Evolutionary conservation across 257 asterid species (phyloP).

Genomic region (Phtheirospermum japonicum): DNA sequence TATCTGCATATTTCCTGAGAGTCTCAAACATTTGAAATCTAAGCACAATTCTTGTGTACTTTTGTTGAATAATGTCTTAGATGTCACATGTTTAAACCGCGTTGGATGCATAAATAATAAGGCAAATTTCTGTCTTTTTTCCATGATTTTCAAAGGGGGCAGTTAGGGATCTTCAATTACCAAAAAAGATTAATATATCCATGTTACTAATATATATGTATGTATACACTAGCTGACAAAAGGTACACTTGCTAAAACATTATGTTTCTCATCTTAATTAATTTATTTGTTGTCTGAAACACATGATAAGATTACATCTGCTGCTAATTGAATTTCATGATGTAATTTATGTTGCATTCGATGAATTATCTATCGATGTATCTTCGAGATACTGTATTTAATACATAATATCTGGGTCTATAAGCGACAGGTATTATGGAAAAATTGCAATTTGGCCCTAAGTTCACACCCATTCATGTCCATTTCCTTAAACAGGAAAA

Average conservation of each 20-base stretch:
- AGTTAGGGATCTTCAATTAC: constrained; percentile 51
- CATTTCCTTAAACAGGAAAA: too few species aligned
- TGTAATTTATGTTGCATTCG: background rate
- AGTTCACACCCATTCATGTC: too few species aligned
- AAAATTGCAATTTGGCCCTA: too few species aligned
- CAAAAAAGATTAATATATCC: constrained; percentile 3
- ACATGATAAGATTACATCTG: background rate
- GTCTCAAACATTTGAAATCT: constrained; percentile 47
- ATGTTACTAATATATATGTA: too few species aligned
- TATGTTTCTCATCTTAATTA: background rate
- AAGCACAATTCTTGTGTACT: constrained; percentile 30
- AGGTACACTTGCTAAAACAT: constrained; percentile 26
- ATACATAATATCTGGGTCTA: background rate
- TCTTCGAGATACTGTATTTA: background rate
- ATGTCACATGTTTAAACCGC: constrained; percentile 73
- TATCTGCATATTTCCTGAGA: constrained; percentile 65
- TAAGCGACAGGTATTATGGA: too few species aligned
- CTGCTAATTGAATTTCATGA: background rate
- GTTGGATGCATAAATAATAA: constrained; percentile 45
- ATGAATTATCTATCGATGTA: background rate
- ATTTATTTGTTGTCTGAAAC: background rate
- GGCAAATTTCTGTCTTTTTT: constrained; percentile 47
- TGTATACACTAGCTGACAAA: constrained; percentile 23
- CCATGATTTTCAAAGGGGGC: constrained; percentile 70
- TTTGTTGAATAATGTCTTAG: constrained; percentile 14